Conservation (phyloP, 2,329 filamentous ascomycete genomes). For the Myriosclerotinia duriaeana region DNA sequence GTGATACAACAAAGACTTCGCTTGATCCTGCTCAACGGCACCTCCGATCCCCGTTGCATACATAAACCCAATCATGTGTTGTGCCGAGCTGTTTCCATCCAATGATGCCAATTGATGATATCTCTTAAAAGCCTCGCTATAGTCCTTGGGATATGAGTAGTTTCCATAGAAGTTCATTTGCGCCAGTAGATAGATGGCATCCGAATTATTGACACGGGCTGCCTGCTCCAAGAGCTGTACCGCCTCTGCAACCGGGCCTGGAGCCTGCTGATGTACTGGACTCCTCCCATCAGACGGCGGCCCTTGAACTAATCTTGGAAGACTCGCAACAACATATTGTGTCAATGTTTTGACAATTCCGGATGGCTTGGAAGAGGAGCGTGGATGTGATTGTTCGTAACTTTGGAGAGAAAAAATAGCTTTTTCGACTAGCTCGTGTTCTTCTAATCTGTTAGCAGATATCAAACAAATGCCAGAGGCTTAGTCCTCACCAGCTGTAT, state of each 20-base stretch:
- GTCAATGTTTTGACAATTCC: conserved; percentile 56
- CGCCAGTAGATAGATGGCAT: conserved; percentile 85
- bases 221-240: conserved; percentile 59
- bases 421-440: conserved; percentile 41
- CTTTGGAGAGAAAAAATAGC: conserved; percentile 41
- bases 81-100: conserved; percentile 85
- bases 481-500: conserved; percentile 33
- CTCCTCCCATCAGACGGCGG: conserved; percentile 44
- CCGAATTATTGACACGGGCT: conserved; percentile 59
- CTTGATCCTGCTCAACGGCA: conserved; percentile 80
- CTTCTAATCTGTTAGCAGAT: conserved; percentile 34
- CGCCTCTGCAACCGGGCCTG: conserved; percentile 54
- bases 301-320: conserved; percentile 62
- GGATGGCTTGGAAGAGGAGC: conserved; percentile 48
- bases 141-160: conserved; percentile 81
- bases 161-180: conserved; percentile 98
- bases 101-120: conserved; percentile 75
- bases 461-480: not conserved
- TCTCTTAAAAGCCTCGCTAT: conserved; percentile 73
- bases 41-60: conserved; percentile 89
- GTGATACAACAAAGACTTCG: conserved; percentile 88
- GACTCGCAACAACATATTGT: conserved; percentile 62
- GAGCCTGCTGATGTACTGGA: conserved; percentile 44
- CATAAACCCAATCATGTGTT: conserved; percentile 94
- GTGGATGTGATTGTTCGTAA: conserved; percentile 38